These are phyloP conservation scores for Collybia sordida DNA, from an alignment of 768 basidiomycete genomes.

Conservation along the genomic window DNA sequence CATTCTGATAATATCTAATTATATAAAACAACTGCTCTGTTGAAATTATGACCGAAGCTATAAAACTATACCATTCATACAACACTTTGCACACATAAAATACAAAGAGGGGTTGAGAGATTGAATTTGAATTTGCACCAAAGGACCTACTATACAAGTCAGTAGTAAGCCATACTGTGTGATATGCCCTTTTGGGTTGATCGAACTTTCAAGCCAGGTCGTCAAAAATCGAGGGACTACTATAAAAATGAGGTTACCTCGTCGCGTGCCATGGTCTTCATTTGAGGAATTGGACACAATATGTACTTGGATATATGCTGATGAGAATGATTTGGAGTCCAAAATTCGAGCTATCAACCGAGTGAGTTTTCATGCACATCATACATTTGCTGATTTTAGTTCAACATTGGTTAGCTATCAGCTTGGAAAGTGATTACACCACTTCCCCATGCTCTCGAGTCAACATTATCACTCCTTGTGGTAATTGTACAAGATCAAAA, in stretches of 20 bases:
- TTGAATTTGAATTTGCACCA: no score
- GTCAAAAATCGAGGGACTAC: no score
- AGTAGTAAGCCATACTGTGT: no score
- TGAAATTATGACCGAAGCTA: no score
- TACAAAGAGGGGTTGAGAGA: no score
- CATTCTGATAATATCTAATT: no score
- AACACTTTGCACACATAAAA: no score
- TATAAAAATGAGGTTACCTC: constrained; percentile 64
- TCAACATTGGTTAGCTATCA: constrained; percentile 50
- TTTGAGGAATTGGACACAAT: constrained; percentile 71
- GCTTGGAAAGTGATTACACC: constrained; percentile 76
- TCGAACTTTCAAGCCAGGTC: no score
- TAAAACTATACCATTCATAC: no score
- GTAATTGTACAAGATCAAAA: constrained; percentile 55
- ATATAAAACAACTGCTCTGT: no score
- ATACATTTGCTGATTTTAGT: background rate
- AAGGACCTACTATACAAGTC: no score
- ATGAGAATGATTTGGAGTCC: constrained; percentile 57
- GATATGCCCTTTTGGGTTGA: no score
- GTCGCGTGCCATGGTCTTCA: constrained; percentile 78
- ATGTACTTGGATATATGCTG: constrained; percentile 72
- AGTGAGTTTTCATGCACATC: constrained; percentile 38
- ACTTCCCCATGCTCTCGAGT: constrained; percentile 83
- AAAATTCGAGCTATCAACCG: constrained; percentile 61
- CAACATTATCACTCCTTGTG: constrained; percentile 60